Base-by-base conservation (phyloP, 768 basidiomycete genomes). In the Mrakia frigida region DNA sequence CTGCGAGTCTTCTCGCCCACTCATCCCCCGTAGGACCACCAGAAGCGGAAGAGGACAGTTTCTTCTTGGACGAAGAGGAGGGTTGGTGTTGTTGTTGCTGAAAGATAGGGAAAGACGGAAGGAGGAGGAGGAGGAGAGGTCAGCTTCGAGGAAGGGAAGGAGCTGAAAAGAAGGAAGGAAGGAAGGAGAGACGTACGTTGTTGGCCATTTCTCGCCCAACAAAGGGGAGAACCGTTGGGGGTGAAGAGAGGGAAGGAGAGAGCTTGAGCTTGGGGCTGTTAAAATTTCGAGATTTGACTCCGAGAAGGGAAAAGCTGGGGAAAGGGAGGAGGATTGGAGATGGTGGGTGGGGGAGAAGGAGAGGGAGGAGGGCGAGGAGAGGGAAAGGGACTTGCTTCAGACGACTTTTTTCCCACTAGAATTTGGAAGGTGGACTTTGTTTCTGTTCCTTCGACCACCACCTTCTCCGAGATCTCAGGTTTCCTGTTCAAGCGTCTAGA, bases 1-100 rank as follows among this genome's bases (percentile, higher is more conserved):
- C 68, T 14, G 68, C 39, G 25, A 75, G 53, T 28, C 74, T 52
- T 6, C n/a, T 59, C 1, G 68, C 56, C 74, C 74, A 75, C 56
- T 75, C 74, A n/a, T 63, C 59, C 9, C 14, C 37, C 6, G 41
- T 4, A 10, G 52, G 53, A 25, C 50, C 28, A 35, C 46, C 18
- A 50, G 11, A 11, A 21, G 46, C 46, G 13, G 46, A 50, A 50
- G 46, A 50, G 46, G 46, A 50, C 2, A 21, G 16, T 14, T 50
- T 50, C 46, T 18, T 50, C 46, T 50, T 50, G 14, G 46, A 14
- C 2, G 46, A 50, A 10, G 70, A 35, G 3, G 21, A 35, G 35
- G 21, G 28, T 1, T 23, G 39, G 14, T 41, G 21, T 11, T 28
- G 28, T 28, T 33, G 53, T 13, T 37, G 52, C 18, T 33, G 21